A percentile compares a stretch with the other conserved stretches of the same genome.
Evolutionary conservation across 2,329 filamentous ascomycete genomes (phyloP).

Genomic region (Podosphaera fusca): DNA sequence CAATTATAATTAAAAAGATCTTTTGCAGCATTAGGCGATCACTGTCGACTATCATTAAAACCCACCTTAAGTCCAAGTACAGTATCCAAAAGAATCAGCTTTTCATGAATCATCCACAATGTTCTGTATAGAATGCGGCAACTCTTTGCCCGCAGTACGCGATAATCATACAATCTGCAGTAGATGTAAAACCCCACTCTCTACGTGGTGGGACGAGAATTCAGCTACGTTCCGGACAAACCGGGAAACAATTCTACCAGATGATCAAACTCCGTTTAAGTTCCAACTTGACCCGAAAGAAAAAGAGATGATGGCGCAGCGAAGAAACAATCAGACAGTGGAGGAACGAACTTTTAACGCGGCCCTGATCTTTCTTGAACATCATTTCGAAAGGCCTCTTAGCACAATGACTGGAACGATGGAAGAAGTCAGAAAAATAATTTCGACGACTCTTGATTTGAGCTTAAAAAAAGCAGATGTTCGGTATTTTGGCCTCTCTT

Average conservation of each 20-base stretch:
- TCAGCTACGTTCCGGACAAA: conserved; percentile 14
- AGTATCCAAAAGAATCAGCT: no score
- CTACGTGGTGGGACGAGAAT: conserved; percentile 15
- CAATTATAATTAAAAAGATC: no score
- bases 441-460: conserved; percentile 38
- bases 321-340: conserved; percentile 24
- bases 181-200: conserved; percentile 14
- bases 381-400: conserved; percentile 32
- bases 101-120: conserved; percentile 3
- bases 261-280: conserved; percentile 4
- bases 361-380: conserved; percentile 36
- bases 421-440: conserved; percentile 30
- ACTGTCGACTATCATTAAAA: no score
- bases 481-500: conserved; percentile 19
- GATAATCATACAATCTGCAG: conserved; percentile 12
- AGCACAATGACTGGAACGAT: conserved; percentile 33
- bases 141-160: conserved; percentile 10
- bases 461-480: conserved; percentile 35
- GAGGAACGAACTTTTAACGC: conserved; percentile 40
- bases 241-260: conserved; percentile 11
- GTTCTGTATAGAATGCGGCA: conserved; percentile 14
- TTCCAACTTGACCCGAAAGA: conserved; percentile 1
- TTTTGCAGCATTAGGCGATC: no score
- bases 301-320: conserved; percentile 6
- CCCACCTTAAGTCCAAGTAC: no score